A percentile compares a stretch with the other conserved stretches of the same genome.
Evolutionary conservation across 805 yeast species (phyloP).

Genomic region (Candida krabiensis): DNA sequence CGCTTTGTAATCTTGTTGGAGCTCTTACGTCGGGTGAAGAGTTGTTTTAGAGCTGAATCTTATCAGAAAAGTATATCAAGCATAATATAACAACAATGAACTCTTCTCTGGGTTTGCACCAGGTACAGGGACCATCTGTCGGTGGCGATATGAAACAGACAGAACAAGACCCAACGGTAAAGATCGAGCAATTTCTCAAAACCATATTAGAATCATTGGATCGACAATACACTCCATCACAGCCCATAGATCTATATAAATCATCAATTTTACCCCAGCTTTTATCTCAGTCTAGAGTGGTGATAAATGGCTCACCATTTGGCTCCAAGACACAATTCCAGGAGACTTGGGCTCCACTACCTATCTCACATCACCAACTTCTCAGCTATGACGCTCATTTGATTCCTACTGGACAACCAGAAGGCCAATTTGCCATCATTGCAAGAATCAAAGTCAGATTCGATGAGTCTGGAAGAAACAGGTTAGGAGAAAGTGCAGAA

Average conservation of each 20-base stretch:
- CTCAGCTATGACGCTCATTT: conserved; percentile 67
- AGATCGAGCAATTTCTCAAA: conserved; percentile 27
- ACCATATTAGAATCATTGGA: conserved; percentile 28
- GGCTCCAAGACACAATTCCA: conserved; percentile 53
- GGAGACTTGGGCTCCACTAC: conserved; percentile 56
- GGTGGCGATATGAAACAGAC: conserved; percentile 1
- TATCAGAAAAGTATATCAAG: too few species aligned
- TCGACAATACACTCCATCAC: conserved; percentile 16
- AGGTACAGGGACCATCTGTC: conserved; percentile 1
- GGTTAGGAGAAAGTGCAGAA: conserved; percentile 64
- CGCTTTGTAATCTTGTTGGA: too few species aligned
- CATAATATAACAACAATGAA: too few species aligned
- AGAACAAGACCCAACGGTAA: conserved; percentile 20
- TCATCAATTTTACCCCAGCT: conserved; percentile 43
- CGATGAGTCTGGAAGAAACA: conserved; percentile 72
- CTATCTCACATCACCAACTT: conserved; percentile 60
- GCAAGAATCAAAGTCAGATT: conserved; percentile 61
- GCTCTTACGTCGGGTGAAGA: too few species aligned
- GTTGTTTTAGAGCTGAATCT: too few species aligned
- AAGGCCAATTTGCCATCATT: conserved; percentile 38
- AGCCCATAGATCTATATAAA: conserved; percentile 20
- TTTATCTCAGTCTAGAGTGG: conserved; percentile 50
- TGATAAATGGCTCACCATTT: conserved; percentile 59
- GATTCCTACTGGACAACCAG: conserved; percentile 42
- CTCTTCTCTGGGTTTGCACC: background rate